phyloP scores from a whole-genome alignment of 1,284 basidiomycete genomes.

The Psilocybe mexicana region DNA sequence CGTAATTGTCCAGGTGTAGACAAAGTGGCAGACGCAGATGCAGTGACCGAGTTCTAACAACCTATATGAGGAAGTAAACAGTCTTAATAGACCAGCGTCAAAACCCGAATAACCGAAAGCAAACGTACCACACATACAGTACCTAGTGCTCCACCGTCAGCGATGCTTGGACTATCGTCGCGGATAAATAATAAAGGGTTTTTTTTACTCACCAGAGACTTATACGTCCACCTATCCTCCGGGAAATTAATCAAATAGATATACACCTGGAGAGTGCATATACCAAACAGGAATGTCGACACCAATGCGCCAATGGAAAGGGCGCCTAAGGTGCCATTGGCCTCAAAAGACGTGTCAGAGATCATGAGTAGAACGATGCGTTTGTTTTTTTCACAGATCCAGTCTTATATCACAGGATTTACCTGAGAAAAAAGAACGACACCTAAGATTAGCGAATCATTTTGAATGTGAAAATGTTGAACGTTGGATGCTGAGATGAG shows the following conservation, averaged over 20 bases:
- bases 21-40: conserved; percentile 4
- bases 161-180: not conserved
- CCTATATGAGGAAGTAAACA: not conserved
- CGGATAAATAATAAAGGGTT: not conserved
- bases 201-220: not conserved
- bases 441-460: too few species aligned
- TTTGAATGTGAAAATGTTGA: too few species aligned
- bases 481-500: not conserved
- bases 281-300: conserved; percentile 3
- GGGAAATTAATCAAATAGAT: conserved; percentile 5
- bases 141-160: not conserved
- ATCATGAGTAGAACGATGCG: not conserved
- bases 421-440: not conserved
- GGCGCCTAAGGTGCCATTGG: conserved; percentile 1
- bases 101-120: not conserved
- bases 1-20: conserved; percentile 5
- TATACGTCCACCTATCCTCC: not conserved
- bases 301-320: conserved; percentile 1
- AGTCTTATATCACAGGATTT: not conserved
- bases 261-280: conserved; percentile 3
- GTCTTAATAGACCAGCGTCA: not conserved
- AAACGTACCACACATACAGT: not conserved
- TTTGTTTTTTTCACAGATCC: not conserved
- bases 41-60: conserved; percentile 11
- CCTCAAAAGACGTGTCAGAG: not conserved